Percentiles rank a stretch among this genome's conserved stretches.
phyloP scores from a whole-genome alignment of 176 grass and related monocot species.

The Stipa capillata region DNA sequence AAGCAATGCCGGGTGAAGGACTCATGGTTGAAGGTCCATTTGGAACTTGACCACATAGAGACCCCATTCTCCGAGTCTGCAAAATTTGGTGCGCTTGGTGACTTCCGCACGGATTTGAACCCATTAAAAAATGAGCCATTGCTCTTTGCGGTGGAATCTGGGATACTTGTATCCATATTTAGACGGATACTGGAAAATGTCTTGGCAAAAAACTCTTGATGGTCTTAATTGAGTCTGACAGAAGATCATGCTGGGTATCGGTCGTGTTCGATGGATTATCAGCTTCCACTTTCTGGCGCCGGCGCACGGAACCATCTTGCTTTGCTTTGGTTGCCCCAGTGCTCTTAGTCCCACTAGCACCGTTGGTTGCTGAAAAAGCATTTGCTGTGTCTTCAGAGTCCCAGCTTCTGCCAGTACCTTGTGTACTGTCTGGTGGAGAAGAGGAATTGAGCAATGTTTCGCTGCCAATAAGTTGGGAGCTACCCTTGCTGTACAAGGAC shows the following conservation, averaged over 20 bases:
- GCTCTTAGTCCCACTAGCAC: too few relatives aligned
- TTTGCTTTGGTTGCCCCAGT: constrained; percentile 22
- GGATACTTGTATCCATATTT: constrained; percentile 4
- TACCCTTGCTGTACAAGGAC: constrained; percentile 38
- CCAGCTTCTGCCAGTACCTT: not conserved
- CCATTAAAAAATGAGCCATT: constrained; percentile 13
- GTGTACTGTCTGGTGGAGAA: not conserved
- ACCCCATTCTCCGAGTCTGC: constrained; percentile 29
- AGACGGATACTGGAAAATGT: constrained; percentile 17
- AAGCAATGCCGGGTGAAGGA: constrained; percentile 36
- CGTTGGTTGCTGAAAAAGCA: not conserved
- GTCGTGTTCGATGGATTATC: too few relatives aligned
- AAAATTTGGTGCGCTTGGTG: constrained; percentile 45
- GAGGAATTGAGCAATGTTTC: constrained; percentile 13
- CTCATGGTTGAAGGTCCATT: constrained; percentile 50
- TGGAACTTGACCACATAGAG: constrained; percentile 37
- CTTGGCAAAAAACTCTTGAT: constrained; percentile 43
- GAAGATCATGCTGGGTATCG: constrained; percentile 23
- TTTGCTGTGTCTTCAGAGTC: not conserved
- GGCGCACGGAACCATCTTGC: constrained; percentile 30
- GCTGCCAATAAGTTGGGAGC: not conserved
- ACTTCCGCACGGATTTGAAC: constrained; percentile 55
- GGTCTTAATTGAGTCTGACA: constrained; percentile 27
- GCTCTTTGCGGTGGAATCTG: not conserved
- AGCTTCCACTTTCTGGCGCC: constrained; percentile 46